A percentile compares a stretch with the other conserved stretches of the same genome.
phyloP scores from a whole-genome alignment of 371 early-diverging fungal genomes.

The Furculomyces boomerangus region DNA sequence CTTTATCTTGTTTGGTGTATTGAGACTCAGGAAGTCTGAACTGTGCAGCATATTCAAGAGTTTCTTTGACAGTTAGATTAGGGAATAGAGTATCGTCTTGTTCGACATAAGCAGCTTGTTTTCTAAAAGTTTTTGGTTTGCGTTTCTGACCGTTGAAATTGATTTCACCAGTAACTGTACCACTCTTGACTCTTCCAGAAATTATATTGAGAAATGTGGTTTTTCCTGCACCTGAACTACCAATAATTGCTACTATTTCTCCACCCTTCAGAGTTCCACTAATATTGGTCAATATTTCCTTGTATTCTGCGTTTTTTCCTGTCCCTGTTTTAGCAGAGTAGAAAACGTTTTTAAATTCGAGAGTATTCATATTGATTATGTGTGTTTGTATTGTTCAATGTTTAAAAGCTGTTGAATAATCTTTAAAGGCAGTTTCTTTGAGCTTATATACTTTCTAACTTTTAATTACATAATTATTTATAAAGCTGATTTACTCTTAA shows the following conservation, averaged over 20 bases:
- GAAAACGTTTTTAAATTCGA: constrained; percentile 15
- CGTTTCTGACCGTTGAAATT: constrained; percentile 37
- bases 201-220: constrained; percentile 37
- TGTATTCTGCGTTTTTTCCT: constrained; percentile 7
- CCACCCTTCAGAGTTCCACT: constrained; percentile 30
- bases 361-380: not conserved
- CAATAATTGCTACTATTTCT: constrained; percentile 49
- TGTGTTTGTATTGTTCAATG: too few relatives aligned
- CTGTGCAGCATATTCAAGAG: constrained; percentile 36
- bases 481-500: too few relatives aligned
- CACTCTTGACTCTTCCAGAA: constrained; percentile 29
- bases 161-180: constrained; percentile 37
- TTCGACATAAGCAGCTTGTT: constrained; percentile 35
- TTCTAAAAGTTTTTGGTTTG: constrained; percentile 34
- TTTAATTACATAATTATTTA: too few relatives aligned
- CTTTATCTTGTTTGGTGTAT: constrained; percentile 26
- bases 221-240: constrained; percentile 59
- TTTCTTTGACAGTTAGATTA: constrained; percentile 33
- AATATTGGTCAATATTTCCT: constrained; percentile 24
- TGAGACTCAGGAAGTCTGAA: constrained; percentile 41
- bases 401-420: too few relatives aligned
- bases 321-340: constrained; percentile 13
- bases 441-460: too few relatives aligned
- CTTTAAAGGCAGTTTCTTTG: too few relatives aligned
- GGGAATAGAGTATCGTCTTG: constrained; percentile 22